Base-by-base conservation (phyloP, 140 eudicot genomes). In the Anethum foeniculum region DNA sequence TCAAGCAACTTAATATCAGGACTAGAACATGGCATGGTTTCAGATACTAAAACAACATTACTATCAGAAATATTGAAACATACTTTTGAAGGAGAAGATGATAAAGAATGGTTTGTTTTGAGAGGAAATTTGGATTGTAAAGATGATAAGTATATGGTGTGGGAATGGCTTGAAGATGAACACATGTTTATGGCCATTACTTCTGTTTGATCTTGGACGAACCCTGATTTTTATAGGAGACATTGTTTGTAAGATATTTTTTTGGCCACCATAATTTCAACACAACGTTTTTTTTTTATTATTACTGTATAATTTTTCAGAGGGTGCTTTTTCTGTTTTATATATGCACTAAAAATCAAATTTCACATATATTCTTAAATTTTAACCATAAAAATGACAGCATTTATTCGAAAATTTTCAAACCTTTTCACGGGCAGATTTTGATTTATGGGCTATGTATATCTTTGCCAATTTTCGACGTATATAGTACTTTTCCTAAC, bases 151-250 rank as follows among this genome's bases (percentile, higher is more conserved):
- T 58, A 47, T 30, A 71, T n/a, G 25, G 74, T 27, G 71, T 69
- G 82, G 41, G 73, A 60, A 41, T 71, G 82, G 74, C n/a, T 77
- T 36, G 85, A 60, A 56, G 83, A 56, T 30, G 86, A 83, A 58
- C 76, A 73, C 27, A 62, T 51, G 58, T 51, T 46, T 8, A 79
- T 79, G 83, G 83, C 86, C 86, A 83, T 83, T 32, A 32, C 64
- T 3, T 7, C 23, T 39, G 16, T 38, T 32, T 46, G 56, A 85
- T 62, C 69, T n/a, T 25, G 67, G 67, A 58, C 5, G 13, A 0
- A 11, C 18, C 10, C 65, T 60, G 15, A 60, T 25, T 62, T 60
- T 62, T 62, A 62, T 62, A 62, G 69, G 15, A 62, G 6, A 9
- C 69, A 62, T 25, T 52, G 62, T 10, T 10, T 62, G 34, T 10